Conservation (phyloP, 1,139 yeast genomes). For the Scheffersomyces titani region DNA sequence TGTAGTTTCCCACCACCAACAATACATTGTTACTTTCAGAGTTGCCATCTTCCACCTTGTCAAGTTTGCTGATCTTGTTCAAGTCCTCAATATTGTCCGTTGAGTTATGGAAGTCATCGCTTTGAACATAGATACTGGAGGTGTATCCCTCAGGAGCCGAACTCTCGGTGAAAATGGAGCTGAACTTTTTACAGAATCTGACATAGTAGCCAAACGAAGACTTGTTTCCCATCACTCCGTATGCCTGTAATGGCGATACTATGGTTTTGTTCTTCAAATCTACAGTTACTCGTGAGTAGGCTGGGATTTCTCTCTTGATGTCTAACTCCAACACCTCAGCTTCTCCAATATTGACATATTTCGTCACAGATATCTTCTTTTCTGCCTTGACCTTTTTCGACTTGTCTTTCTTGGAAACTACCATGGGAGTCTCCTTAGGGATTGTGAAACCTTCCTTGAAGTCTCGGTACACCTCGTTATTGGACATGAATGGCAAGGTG, state of each 20-base stretch:
- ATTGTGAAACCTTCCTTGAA: constrained; percentile 74
- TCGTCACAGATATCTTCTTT: constrained; percentile 60
- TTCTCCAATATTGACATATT: constrained; percentile 74
- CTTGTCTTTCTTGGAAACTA: constrained; percentile 33
- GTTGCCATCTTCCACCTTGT: constrained; percentile 8
- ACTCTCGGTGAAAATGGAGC: constrained; percentile 70
- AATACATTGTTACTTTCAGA: constrained; percentile 36
- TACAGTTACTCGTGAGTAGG: constrained; percentile 79
- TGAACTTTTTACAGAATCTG: constrained; percentile 61
- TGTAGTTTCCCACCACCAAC: constrained; percentile 65
- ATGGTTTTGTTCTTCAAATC: constrained; percentile 61
- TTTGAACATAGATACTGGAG: constrained; percentile 61
- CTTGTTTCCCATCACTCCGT: constrained; percentile 60
- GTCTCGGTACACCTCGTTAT: constrained; percentile 34
- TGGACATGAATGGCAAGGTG: constrained; percentile 72
- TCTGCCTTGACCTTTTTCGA: constrained; percentile 43
- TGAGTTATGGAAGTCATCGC: constrained; percentile 59
- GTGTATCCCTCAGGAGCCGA: constrained; percentile 67
- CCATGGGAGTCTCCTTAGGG: constrained; percentile 48
- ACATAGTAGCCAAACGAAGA: constrained; percentile 76
- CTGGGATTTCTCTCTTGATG: constrained; percentile 63
- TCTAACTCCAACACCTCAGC: constrained; percentile 56
- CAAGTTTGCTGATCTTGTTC: constrained; percentile 13
- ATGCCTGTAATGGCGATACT: constrained; percentile 74
- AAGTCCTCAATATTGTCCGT: constrained; percentile 19